These are phyloP conservation scores for Fusarium sp. DNA, from an alignment of 2,329 filamentous ascomycete genomes.

Conservation along the genomic window DNA sequence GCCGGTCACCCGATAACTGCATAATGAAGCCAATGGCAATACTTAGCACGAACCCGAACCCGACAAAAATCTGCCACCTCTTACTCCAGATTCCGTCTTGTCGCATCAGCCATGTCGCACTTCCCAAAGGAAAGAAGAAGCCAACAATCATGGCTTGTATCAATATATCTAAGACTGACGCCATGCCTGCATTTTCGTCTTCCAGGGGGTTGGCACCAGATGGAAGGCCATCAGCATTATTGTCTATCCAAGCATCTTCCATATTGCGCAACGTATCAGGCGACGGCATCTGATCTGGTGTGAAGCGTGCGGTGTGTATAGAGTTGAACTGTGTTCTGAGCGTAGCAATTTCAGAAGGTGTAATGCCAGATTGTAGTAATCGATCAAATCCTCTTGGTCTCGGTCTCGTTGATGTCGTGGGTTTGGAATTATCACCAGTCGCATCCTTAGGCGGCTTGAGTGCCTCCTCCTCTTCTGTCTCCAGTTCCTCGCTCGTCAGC, in stretches of 20 bases:
- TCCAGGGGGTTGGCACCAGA: constrained; percentile 55
- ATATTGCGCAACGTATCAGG: constrained; percentile 79
- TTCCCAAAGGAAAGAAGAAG: constrained; percentile 94
- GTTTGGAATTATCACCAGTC: constrained; percentile 60
- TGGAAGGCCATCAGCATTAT: constrained; percentile 61
- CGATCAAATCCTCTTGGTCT: constrained; percentile 84
- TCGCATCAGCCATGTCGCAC: constrained; percentile 84
- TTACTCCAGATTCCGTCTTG: constrained; percentile 90
- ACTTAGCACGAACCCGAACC: constrained; percentile 85
- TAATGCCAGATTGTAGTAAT: constrained; percentile 84
- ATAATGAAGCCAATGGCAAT: constrained; percentile 78
- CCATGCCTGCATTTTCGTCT: constrained; percentile 64
- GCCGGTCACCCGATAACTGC: constrained; percentile 55
- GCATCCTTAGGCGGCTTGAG: constrained; percentile 55
- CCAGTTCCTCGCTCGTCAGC: constrained; percentile 76
- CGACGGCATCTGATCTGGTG: constrained; percentile 88
- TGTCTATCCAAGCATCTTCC: constrained; percentile 93
- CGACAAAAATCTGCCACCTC: constrained; percentile 86
- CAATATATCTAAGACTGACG: constrained; percentile 79
- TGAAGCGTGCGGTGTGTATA: constrained; percentile 84
- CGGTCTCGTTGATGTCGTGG: constrained; percentile 49
- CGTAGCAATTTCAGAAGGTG: constrained; percentile 82
- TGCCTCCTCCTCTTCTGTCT: constrained; percentile 69
- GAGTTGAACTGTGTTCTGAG: constrained; percentile 90
- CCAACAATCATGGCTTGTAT: constrained; percentile 90